Base-by-base conservation (phyloP, 257 asterid species). In the Cordia subcordata region DNA sequence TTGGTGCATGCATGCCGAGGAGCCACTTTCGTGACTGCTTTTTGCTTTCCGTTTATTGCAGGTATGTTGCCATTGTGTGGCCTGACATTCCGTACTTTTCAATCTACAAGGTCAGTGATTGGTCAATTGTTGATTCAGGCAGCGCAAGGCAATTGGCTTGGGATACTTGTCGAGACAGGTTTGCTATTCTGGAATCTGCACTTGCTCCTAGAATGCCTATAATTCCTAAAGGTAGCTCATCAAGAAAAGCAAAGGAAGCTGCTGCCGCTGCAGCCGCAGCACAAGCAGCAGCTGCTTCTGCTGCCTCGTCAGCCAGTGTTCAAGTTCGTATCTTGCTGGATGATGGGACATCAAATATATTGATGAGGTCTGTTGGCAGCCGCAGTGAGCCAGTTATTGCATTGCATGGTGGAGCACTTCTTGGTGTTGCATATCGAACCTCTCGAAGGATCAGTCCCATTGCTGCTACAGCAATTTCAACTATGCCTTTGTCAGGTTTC, bases 51-150 rank as follows among this genome's bases (percentile, higher is more conserved):
- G 10, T 42, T 42, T 42, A 42, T 42, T 42, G 47, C 94, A 92
- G 99, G 93, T 93, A 78, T 69, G 78, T 93, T 57, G 87, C 95
- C 55, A 75, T 86, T 58, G 96, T 88, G 60, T 93, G 99, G 99
- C 99, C 99, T 23, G 99, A 93, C 81, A 93, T 93, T 57, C 99
- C 99, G 63, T 89, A 93, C 69, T 93, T 93, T 81, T 83, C 95
- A 33, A 70, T 93, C 63, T 89, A 82, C 73, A 93, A 89, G 85
- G 96, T 89, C 60, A 82, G 96, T 55, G 96, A 93, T 77, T 93
- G 97, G 97, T 81, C 99, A 15, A 74, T 93, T 37, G 96, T 89
- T 67, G 99, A 93, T 85, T 93, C 99, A 16, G 99, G 97, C 58
- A 86, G 96, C 65, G 99, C 99, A 61, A 87, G 99, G 82, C 92